Evolutionary conservation across 805 yeast species (phyloP).

Genomic region (Ogataea paradorogensis): DNA sequence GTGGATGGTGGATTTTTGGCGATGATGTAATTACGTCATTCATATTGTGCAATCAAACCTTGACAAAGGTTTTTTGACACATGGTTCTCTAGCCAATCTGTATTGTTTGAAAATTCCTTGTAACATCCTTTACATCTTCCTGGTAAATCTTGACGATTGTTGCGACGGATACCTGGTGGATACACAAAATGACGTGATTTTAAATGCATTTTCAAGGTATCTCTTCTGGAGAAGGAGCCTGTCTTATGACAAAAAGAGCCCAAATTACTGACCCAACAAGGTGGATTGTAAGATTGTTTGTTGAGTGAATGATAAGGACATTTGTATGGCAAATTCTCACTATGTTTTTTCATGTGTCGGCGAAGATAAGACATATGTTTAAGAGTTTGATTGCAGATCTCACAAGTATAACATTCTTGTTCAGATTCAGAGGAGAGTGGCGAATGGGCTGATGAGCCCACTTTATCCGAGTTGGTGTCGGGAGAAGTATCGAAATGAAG

Average conservation of each 20-base stretch:
- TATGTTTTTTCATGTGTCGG: conserved; percentile 54
- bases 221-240: conserved; percentile 59
- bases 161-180: conserved; percentile 52
- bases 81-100: conserved; percentile 51
- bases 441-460: neutral
- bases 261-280: conserved; percentile 2
- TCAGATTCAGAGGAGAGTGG: neutral
- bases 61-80: conserved; percentile 49
- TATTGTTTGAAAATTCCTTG: conserved; percentile 44
- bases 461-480: neutral
- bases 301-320: conserved; percentile 47
- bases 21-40: conserved; percentile 1
- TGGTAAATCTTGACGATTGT: conserved; percentile 39
- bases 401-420: conserved; percentile 38
- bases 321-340: conserved; percentile 46
- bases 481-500: neutral
- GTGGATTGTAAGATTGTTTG: neutral
- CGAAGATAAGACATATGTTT: conserved; percentile 54
- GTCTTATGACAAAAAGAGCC: conserved; percentile 50
- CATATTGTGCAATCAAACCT: conserved; percentile 25
- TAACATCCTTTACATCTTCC: conserved; percentile 59
- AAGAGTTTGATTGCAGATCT: conserved; percentile 47
- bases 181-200: conserved; percentile 55
- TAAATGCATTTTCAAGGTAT: conserved; percentile 56
- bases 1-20: conserved; percentile 58